phyloP scores from a whole-genome alignment of 2,329 filamentous ascomycete genomes.

The Epichloe sibirici region DNA sequence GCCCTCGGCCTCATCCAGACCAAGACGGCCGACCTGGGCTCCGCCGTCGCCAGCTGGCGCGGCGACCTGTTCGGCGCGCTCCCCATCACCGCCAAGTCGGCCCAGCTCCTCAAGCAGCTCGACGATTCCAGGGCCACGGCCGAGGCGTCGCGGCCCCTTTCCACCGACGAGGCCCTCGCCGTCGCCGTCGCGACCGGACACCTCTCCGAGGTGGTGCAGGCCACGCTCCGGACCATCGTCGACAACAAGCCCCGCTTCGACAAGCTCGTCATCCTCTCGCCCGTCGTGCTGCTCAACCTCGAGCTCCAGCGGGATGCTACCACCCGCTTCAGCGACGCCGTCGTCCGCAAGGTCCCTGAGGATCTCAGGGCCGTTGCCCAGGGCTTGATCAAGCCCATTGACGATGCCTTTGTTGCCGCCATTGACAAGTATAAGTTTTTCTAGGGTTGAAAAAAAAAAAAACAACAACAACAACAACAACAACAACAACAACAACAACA shows the following conservation, averaged over 20 bases:
- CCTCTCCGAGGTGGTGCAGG: slow-evolving; percentile 25
- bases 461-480: too few species aligned
- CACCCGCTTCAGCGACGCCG: slow-evolving; percentile 22
- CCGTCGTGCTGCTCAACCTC: slow-evolving; percentile 30
- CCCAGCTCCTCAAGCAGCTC: slow-evolving; percentile 26
- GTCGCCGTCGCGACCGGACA: slow-evolving; percentile 25
- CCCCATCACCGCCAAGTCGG: slow-evolving; percentile 28
- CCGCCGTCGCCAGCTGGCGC: slow-evolving; percentile 23
- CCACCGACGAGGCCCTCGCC: slow-evolving; percentile 23
- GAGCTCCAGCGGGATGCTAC: slow-evolving; percentile 28
- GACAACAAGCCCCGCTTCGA: slow-evolving; percentile 31
- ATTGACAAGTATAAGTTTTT: slow-evolving; percentile 13
- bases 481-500: too few species aligned
- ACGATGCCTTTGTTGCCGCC: slow-evolving; percentile 25
- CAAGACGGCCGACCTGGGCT: slow-evolving; percentile 22
- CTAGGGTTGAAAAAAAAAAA: neutral
- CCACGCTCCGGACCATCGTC: slow-evolving; percentile 26
- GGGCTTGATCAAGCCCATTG: slow-evolving; percentile 25
- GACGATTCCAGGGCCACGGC: slow-evolving; percentile 26
- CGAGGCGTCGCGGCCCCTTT: slow-evolving; percentile 24
- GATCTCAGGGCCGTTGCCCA: slow-evolving; percentile 20
- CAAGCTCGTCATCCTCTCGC: slow-evolving; percentile 27
- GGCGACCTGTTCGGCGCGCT: slow-evolving; percentile 26
- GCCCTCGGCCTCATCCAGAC: slow-evolving; percentile 24
- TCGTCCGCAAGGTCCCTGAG: slow-evolving; percentile 28